Evolutionary conservation across 2,329 filamentous ascomycete species (phyloP).

Genomic region (Monilinia fructigena): DNA sequence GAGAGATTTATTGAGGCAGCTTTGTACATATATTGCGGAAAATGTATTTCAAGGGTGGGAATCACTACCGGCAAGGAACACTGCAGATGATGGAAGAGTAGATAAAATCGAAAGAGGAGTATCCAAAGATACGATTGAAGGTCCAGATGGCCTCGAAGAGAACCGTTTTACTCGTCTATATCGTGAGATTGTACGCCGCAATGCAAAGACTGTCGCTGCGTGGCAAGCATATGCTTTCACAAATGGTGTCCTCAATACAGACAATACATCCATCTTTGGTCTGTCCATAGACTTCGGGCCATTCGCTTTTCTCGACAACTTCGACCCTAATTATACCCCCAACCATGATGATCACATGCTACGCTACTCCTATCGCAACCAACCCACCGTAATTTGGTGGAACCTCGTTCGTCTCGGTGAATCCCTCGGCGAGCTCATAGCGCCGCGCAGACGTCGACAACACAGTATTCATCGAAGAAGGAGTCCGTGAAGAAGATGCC

Average conservation of each 20-base stretch:
- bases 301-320: slow-evolving; percentile 97
- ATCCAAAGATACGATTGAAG: slow-evolving; percentile 60
- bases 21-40: slow-evolving; percentile 82
- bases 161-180: slow-evolving; percentile 88
- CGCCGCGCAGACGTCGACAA: slow-evolving; percentile 68
- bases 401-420: slow-evolving; percentile 91
- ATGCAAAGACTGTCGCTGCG: slow-evolving; percentile 81
- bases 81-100: slow-evolving; percentile 51
- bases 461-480: slow-evolving; percentile 66
- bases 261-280: slow-evolving; percentile 90
- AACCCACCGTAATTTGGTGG: slow-evolving; percentile 98
- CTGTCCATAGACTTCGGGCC: slow-evolving; percentile 93
- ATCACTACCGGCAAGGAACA: slow-evolving; percentile 62
- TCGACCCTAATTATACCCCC: slow-evolving; percentile 90
- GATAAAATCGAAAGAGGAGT: slow-evolving; percentile 49
- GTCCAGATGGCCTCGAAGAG: slow-evolving; percentile 65
- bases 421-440: slow-evolving; percentile 82
- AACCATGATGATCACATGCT: slow-evolving; percentile 92
- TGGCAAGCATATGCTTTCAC: slow-evolving; percentile 99
- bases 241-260: slow-evolving; percentile 96
- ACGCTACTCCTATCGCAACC: slow-evolving; percentile 89
- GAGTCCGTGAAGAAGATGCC: slow-evolving; percentile 67
- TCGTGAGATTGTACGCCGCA: slow-evolving; percentile 80
- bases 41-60: slow-evolving; percentile 88
- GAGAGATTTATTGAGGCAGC: slow-evolving; percentile 65